Base-by-base conservation (phyloP, 2,329 filamentous ascomycete species). In the Xylaria sp. region DNA sequence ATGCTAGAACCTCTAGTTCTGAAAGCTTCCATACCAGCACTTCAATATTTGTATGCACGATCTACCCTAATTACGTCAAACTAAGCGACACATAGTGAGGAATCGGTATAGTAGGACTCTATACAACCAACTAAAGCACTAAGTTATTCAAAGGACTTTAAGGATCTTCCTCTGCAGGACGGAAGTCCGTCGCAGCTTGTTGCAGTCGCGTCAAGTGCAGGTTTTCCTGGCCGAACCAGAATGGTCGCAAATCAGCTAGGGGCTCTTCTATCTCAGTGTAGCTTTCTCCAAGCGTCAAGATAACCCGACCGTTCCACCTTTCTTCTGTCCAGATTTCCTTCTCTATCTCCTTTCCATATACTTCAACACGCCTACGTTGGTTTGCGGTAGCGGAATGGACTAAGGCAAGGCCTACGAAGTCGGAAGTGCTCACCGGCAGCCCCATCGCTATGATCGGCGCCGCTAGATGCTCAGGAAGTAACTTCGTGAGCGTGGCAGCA, bases 201-300 rank as follows among this genome's bases (percentile, higher is more conserved):
- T 81, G 79, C 58, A 72, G 29, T n/a, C 69, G 65, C 0, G 77
- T 79, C 44, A 77, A 47, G 2, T 58, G 54, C 6, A 66, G 27
- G 58, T 79, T 81, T 61, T 77, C 72, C 29, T 64, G 40, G 3
- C 81, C 80, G 48, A 81, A 76, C 80, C 80, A 82, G 25, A 70
- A 69, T 10, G 64, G 35, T 1, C 68, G 51, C 57, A 77, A 54
- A 21, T 74, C 72, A 0, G 76, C 68, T 0, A 73, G 60, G 0
- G 75, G 65, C 44, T 75, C 76, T 66, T 81, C 80, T 10, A 82
- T 23, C 72, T 82, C 81, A 0, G 78, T 79, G 58, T 78, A 82
- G 0, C 40, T 57, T 40, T 81, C 75, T 1, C 80, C 81, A 8
- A 81, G 63, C 0, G 79, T 79, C 8, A 81, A 37, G 25, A 82